Evolutionary conservation across 306 rosid genomes (phyloP), one percentile per base, ranked within the genome.

Genomic region (Pueraria montana): DNA sequence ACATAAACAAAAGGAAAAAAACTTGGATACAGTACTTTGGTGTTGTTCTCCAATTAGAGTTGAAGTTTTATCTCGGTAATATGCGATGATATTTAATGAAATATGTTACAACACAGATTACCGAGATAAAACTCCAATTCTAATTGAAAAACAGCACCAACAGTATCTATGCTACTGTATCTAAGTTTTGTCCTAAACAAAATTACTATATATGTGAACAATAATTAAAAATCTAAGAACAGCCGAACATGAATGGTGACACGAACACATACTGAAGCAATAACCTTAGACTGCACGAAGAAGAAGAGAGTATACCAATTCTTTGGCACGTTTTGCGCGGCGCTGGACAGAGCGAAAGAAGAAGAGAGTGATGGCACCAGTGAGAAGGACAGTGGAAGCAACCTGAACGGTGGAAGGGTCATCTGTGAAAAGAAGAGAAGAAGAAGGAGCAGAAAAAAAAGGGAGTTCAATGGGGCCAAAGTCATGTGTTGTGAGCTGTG

Each of bases 271-370:
- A 53, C n/a, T n/a, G 8, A 40, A 8, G 2, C 8, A 23, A 3
- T 11, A 27, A 27, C 40, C 17, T 66, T 55, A 42, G 59, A 72
- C 32, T 36, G 23, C 48, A 26, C 7, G 27, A 12, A 65, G 65
- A 53, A 63, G 20, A 27, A 34, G 6, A 66, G 80, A 50, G 10
- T 3, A 12, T 87, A 94, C 98, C 92, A 92, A 66, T 80, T 91
- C 88, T 84, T 89, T 92, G 77, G 87, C 94, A 32, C 88, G 93
- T 80, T 83, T 88, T 0, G 87, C 91, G 3, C 96, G 84, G 82
- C 97, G 94, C 18, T 91, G 91, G 21, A 90, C 26, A 7, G 95
- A 68, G 36, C 92, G 94, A 71, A 92, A 92, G 82, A 91, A 89
- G 82, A 89, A 91, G 52, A 88, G 52, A 36, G 94, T 14, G 63